Percentiles rank a stretch among this genome's conserved stretches.
phyloP scores from a whole-genome alignment of 2,329 filamentous ascomycete species.

The Neopestalotiopsis clavispora region DNA sequence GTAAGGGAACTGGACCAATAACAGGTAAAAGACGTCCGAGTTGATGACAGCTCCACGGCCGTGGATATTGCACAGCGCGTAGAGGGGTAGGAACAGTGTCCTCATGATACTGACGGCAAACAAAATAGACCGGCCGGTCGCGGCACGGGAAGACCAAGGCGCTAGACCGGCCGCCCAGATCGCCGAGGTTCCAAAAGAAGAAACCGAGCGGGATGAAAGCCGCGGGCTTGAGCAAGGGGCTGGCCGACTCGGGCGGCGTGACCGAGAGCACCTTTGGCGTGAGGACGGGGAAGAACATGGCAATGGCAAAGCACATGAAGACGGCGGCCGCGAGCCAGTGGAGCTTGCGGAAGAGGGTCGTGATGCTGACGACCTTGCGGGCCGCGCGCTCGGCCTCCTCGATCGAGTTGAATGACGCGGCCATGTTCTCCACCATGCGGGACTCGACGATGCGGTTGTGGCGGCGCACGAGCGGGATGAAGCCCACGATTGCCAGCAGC shows the following conservation, averaged over 20 bases:
- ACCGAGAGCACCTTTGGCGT: slow-evolving; percentile 70
- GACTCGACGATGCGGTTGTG: slow-evolving; percentile 58
- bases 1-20: slow-evolving; percentile 82
- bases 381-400: slow-evolving; percentile 57
- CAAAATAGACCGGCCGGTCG: slow-evolving; percentile 66
- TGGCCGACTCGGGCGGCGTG: slow-evolving; percentile 42
- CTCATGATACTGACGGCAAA: slow-evolving; percentile 72
- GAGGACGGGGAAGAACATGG: slow-evolving; percentile 96
- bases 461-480: slow-evolving; percentile 72
- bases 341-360: slow-evolving; percentile 75
- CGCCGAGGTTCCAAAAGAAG: slow-evolving; percentile 91
- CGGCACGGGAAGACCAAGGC: slow-evolving; percentile 61
- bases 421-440: slow-evolving; percentile 53
- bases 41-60: slow-evolving; percentile 74
- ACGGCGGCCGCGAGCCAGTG: slow-evolving; percentile 78
- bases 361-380: slow-evolving; percentile 59
- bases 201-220: slow-evolving; percentile 91
- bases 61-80: slow-evolving; percentile 86
- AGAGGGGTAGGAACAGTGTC: slow-evolving; percentile 78
- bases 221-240: slow-evolving; percentile 69
- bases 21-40: slow-evolving; percentile 88
- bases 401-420: slow-evolving; percentile 54
- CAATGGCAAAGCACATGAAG: slow-evolving; percentile 79
- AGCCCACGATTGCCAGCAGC: slow-evolving; percentile 69
- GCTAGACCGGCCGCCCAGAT: slow-evolving; percentile 76